Percentiles rank a stretch among this genome's conserved stretches.
phyloP scores from a whole-genome alignment of 139 green algal species.

The Closterium sp. region DNA sequence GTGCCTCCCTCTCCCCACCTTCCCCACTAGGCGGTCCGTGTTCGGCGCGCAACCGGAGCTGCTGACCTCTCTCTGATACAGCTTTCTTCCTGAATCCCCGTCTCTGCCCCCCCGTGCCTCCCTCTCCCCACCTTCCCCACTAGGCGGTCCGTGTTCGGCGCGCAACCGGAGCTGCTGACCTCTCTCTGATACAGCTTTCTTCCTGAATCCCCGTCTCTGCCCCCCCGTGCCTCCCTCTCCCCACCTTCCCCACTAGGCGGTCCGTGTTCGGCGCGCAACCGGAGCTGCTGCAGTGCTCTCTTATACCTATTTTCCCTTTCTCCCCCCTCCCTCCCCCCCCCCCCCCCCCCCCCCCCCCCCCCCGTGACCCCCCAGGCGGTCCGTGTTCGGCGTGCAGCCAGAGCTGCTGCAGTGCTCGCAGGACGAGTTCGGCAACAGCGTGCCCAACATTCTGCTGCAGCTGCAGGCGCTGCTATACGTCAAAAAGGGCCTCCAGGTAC shows the following conservation, averaged over 20 bases:
- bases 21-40: constrained; percentile 4
- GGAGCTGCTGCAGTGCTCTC: constrained; percentile 11
- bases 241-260: neutral
- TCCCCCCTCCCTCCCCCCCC: too few relatives aligned
- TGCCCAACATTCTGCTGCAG: constrained; percentile 33
- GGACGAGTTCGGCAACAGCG: constrained; percentile 35
- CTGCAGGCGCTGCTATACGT: constrained; percentile 37
- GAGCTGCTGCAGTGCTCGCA: constrained; percentile 26
- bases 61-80: too few relatives aligned
- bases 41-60: constrained; percentile 26
- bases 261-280: constrained; percentile 22
- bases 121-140: too few relatives aligned
- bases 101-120: too few relatives aligned
- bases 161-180: neutral
- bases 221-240: too few relatives aligned
- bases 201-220: too few relatives aligned
- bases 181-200: too few relatives aligned
- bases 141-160: constrained; percentile 20
- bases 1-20: neutral
- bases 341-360: neutral
- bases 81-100: too few relatives aligned
- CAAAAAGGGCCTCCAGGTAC: constrained; percentile 13
- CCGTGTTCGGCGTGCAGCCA: constrained; percentile 25
- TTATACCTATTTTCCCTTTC: too few relatives aligned
- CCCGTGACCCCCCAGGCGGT: constrained; percentile 1